Percentiles rank a stretch among this genome's conserved stretches.
phyloP scores from a whole-genome alignment of 495 filamentous ascomycete species.

The Xylona heveae region DNA sequence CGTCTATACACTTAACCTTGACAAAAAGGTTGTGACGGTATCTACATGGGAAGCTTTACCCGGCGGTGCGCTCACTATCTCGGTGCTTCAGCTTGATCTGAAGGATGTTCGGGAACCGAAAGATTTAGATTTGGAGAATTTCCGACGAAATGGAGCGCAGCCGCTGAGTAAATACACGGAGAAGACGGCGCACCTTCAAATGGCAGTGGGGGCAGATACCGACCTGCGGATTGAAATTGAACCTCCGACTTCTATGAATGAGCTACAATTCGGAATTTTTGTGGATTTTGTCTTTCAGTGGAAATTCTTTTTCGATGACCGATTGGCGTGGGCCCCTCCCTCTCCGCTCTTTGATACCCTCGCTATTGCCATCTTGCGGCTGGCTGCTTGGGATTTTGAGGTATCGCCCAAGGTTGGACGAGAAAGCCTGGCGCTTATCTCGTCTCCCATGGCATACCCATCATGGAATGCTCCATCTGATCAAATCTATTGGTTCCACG shows the following conservation, averaged over 20 bases:
- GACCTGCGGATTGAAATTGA: constrained; percentile 6
- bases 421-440: constrained; percentile 7
- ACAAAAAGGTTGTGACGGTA: too few relatives aligned
- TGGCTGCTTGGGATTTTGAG: constrained; percentile 11
- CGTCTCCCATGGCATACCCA: constrained; percentile 4
- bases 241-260: constrained; percentile 8
- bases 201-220: too few relatives aligned
- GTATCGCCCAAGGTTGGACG: constrained; percentile 2
- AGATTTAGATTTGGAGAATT: too few relatives aligned
- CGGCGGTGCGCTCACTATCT: too few relatives aligned
- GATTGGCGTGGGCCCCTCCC: constrained; percentile 5
- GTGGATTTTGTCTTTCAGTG: constrained; percentile 8
- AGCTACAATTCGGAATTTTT: constrained; percentile 8
- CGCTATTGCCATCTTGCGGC: constrained; percentile 7
- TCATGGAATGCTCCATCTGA: constrained; percentile 4
- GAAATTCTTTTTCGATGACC: constrained; percentile 8
- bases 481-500: constrained; percentile 8
- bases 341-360: constrained; percentile 5
- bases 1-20: too few relatives aligned
- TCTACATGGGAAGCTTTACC: too few relatives aligned
- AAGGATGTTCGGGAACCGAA: too few relatives aligned
- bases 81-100: too few relatives aligned
- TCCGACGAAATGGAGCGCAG: too few relatives aligned
- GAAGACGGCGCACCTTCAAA: too few relatives aligned
- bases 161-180: too few relatives aligned